Evolutionary conservation across 2,329 filamentous ascomycete species (phyloP), one percentile per base, ranked within the genome.

Genomic region (Leptographium galeiforme): DNA sequence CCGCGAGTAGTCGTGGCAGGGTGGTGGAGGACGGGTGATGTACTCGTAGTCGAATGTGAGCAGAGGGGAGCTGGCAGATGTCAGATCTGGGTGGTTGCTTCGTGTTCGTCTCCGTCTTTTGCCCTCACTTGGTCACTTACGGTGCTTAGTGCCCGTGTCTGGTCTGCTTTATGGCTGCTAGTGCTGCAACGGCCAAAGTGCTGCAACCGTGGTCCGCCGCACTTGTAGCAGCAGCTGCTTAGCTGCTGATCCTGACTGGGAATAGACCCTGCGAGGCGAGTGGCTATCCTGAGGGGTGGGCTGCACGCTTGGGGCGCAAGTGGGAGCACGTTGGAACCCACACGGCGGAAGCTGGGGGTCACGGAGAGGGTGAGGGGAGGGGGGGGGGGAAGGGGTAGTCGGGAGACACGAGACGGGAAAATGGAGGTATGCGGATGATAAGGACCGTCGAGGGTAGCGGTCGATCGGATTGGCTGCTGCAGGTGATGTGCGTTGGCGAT

Each of bases 11-110:
- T 44, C 34, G 50, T 30, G 49, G 36, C 34, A 30, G 48, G 32
- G 39, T 53, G 48, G 33, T 25, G 34, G 55, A 57, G 34, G 40
- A 55, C 32, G 51, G 51, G 41, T 19, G 47, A 49, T 45, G 55
- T 54, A 48, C 25, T 25, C 25, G 25, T 25, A 25, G 25, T 25
- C 25, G 25, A 25, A 25, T 44, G 48, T 36, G 44, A 44, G 38
- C 30, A n/a, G 41, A 43, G 36, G 32, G n/a, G 19, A 49, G 32
- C 47, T 49, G 55, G 52, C 54, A 57, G 48, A 54, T 53, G 53
- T 53, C 50, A 56, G 56, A 54, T 51, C 50, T 51, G 45, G 47
- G 52, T 51, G 38, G 47, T 52, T 52, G 46, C 34, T 11, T 49
- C 18, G 34, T 39, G 45, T 40, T 6, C 40, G 38, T 11, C 2